Base-by-base conservation (phyloP, 1,139 yeast genomes). In the Diutina pseudorugosa region DNA sequence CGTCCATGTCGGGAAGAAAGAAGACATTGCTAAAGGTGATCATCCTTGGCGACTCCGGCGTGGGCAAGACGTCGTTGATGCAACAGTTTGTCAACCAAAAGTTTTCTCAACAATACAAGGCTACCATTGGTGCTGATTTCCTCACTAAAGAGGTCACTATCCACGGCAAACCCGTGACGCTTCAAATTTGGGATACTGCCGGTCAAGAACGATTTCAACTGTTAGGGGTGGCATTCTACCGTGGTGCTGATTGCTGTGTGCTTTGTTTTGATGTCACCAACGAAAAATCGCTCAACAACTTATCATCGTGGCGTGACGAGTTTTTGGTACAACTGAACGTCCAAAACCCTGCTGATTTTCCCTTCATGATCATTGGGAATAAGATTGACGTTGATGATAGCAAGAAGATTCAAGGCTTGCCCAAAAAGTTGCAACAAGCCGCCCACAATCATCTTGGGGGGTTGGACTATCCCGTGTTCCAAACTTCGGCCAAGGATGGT, bases 211-310 rank as follows among this genome's bases (percentile, higher is more conserved):
- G 98, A 60, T 93, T 93, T 74, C 98, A 93, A 70, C 84, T 95
- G 56, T 75, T 93, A 57, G 98, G 98, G 18, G 98, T 93, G 50
- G 98, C 98, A 1, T 93, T 93, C 67, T 93, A 93, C 68, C 77
- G 98, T 61, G 98, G 98, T 41, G 97, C 98, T 0, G 98, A 93
- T 68, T 93, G 98, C 69, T 93, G 98, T 69, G 98, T 93, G 9
- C 76, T 93, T 57, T 95, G 94, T 60, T 91, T 85, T 67, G 98
- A 91, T 65, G 97, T 93, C 51, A 90, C 95, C 57, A 91, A 91
- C 69, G 85, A 88, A 57, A 90, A 90, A 69, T 87, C 96, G 6
- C 87, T 93, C 67, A 96, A 91, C 65, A 85, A 87, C 61, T 77
- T 93, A 58, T 83, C 88, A 52, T 79, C 88, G 52, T 93, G 98